These are phyloP conservation scores for Trametes sp. DNA, from an alignment of 1,284 basidiomycete genomes.

Conservation along the genomic window DNA sequence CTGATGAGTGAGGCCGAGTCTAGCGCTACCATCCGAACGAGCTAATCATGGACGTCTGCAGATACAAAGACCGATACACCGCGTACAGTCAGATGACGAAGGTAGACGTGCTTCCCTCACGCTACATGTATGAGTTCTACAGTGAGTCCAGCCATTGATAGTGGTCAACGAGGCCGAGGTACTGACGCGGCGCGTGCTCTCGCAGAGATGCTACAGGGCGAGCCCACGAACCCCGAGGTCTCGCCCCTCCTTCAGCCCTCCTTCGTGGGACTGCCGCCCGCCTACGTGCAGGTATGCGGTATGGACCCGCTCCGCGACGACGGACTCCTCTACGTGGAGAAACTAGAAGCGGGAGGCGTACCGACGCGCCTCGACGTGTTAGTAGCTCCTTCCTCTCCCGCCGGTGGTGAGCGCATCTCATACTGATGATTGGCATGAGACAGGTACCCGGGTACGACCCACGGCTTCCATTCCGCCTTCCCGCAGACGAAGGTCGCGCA, in stretches of 20 bases:
- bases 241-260: conserved; percentile 24
- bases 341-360: conserved; percentile 28
- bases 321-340: conserved; percentile 30
- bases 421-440: neutral
- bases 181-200: no score
- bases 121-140: no score
- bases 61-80: no score
- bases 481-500: conserved; percentile 1
- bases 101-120: no score
- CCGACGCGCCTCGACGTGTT: conserved; percentile 28
- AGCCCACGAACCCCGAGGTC: conserved; percentile 19
- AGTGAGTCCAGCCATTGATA: no score
- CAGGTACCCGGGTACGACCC: conserved; percentile 10
- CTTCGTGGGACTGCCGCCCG: conserved; percentile 25
- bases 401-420: neutral
- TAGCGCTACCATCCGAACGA: conserved; percentile 24
- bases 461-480: conserved; percentile 3
- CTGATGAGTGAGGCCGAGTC: conserved; percentile 14
- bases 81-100: no score
- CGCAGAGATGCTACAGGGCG: neutral
- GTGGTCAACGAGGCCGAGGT: no score
- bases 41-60: conserved; percentile 18
- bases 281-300: conserved; percentile 32
- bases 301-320: conserved; percentile 33
- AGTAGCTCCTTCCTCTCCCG: neutral